These are phyloP conservation scores for Ophiosphaerella herpotricha DNA, from an alignment of 2,329 filamentous ascomycete species.

Conservation along the genomic window DNA sequence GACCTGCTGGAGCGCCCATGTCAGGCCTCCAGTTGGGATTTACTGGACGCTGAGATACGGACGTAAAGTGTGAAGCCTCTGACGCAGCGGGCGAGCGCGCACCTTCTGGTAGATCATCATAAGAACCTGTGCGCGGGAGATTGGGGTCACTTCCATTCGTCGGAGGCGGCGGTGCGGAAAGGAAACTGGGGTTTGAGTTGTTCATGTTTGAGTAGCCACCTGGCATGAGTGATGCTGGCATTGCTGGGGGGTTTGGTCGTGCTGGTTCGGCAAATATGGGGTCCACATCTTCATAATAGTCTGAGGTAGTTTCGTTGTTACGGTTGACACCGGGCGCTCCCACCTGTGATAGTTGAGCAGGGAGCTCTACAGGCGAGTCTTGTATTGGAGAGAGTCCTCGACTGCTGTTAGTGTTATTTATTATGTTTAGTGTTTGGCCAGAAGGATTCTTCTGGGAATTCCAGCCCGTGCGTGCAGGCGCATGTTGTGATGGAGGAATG, in stretches of 20 bases:
- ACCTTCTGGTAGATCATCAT: slow-evolving; percentile 67
- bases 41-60: slow-evolving; percentile 82
- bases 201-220: slow-evolving; percentile 30
- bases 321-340: slow-evolving; percentile 4
- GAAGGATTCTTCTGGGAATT: slow-evolving; percentile 32
- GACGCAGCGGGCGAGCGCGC: slow-evolving; percentile 73
- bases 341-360: slow-evolving; percentile 35
- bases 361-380: slow-evolving; percentile 44
- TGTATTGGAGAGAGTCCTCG: slow-evolving; percentile 47
- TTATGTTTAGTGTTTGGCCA: slow-evolving; percentile 29
- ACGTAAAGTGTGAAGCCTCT: slow-evolving; percentile 85
- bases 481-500: slow-evolving; percentile 43
- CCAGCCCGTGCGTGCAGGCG: slow-evolving; percentile 55
- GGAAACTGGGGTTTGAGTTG: slow-evolving; percentile 33
- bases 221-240: slow-evolving; percentile 42
- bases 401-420: slow-evolving; percentile 33
- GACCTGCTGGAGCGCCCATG: slow-evolving; percentile 46
- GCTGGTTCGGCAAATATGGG: slow-evolving; percentile 73
- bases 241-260: slow-evolving; percentile 29
- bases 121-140: slow-evolving; percentile 54
- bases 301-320: slow-evolving; percentile 42
- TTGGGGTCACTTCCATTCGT: slow-evolving; percentile 34
- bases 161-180: slow-evolving; percentile 20
- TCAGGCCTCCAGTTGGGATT: slow-evolving; percentile 81
- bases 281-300: slow-evolving; percentile 93